Evolutionary conservation across 1,284 basidiomycete species (phyloP), one percentile per base, ranked within the genome.

Genomic region (Inonotus obliquus): DNA sequence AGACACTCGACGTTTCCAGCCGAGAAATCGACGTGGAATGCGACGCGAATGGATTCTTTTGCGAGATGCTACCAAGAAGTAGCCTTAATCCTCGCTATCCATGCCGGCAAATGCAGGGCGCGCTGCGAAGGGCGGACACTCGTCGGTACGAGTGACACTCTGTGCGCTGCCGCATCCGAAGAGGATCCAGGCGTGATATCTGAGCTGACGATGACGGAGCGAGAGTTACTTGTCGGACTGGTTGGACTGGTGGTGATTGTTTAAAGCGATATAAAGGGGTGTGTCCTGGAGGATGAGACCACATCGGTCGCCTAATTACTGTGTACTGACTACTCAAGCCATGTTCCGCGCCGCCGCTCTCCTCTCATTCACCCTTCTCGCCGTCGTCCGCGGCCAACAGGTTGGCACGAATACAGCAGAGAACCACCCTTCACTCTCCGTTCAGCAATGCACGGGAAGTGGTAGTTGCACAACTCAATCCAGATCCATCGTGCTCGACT

Each of bases 401-500:
- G 71, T 74, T 59, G 77, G 77, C 63, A 77, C 76, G 4, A 63
- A 70, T 51, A 71, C 69, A 32, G 67, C 77, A 13, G 77, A 79
- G 67, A 71, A 62, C 64, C 78, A 80, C 67, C 80, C 80, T 25
- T 45, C 67, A 13, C 70, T 81, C 48, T 67, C 75, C 37, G 72
- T 71, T 65, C 70, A 76, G 67, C 67, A 72, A 61, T 81, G 80
- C 67, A 76, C 76, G n/a, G 66, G 70, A 21, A 45, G 69, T 27
- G 78, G 79, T 41, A 65, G 70, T 54, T 81, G 79, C 73, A 74
- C 72, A 4, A 72, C 70, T 37, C 61, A 69, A 38, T 51, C 64
- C 41, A 66, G 72, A 9, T 65, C 72, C 25, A 71, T 83, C 54
- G 76, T 77, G 7, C 71, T 83, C 62, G 81, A 83, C 68, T 64